These are phyloP conservation scores for Haplosporangium sp. DNA, from an alignment of 371 early-diverging fungal genomes.

Conservation along the genomic window DNA sequence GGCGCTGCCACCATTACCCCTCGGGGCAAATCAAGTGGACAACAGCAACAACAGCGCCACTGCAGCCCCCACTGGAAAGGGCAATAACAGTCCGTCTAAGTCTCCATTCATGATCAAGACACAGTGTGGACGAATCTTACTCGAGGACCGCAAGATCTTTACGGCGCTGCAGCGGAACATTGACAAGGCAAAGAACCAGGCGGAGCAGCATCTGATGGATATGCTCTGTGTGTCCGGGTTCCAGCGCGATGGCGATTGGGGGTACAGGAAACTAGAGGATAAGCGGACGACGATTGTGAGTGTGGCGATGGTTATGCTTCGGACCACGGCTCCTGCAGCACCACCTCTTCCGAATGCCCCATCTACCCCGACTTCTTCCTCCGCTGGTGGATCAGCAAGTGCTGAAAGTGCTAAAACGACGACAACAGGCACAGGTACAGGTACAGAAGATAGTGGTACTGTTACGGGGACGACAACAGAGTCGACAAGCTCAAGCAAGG, in stretches of 20 bases:
- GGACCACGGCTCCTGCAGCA: constrained; percentile 65
- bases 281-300: constrained; percentile 74
- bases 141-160: constrained; percentile 77
- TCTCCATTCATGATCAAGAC: constrained; percentile 61
- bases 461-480: too few species aligned
- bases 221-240: constrained; percentile 91
- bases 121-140: constrained; percentile 71
- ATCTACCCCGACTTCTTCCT: neutral
- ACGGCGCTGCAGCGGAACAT: constrained; percentile 81
- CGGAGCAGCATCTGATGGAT: constrained; percentile 87
- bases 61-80: constrained; percentile 2
- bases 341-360: neutral
- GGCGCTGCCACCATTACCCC: neutral
- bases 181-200: constrained; percentile 73
- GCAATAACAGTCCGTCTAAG: neutral
- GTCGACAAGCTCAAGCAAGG: too few species aligned
- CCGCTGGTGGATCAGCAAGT: too few species aligned
- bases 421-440: too few species aligned
- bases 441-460: too few species aligned
- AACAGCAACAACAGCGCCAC: constrained; percentile 2
- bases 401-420: too few species aligned
- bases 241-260: constrained; percentile 80
- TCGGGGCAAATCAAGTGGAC: neutral
- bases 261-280: constrained; percentile 79
- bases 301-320: constrained; percentile 76